phyloP scores from a whole-genome alignment of 2,329 filamentous ascomycete species.

The Rhynchosporium secalis region DNA sequence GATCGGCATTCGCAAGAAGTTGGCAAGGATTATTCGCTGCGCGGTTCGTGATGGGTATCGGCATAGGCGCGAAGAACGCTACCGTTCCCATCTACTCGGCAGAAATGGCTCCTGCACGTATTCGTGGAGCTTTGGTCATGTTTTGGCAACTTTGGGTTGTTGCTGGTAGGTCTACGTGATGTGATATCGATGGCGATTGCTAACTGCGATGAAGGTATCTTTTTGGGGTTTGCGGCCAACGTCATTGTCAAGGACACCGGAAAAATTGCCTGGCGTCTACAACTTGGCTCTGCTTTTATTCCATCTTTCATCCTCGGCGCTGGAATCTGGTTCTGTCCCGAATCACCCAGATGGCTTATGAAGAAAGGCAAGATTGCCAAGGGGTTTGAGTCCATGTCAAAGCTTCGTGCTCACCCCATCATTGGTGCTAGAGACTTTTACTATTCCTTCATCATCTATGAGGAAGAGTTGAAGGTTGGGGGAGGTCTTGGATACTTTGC shows the following conservation, averaged over 20 bases:
- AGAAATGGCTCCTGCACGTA: conserved; percentile 52
- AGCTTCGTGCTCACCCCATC: conserved; percentile 62
- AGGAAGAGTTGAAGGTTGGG: conserved; percentile 57
- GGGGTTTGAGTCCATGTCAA: conserved; percentile 59
- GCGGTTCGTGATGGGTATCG: conserved; percentile 56
- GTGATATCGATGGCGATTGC: conserved; percentile 44
- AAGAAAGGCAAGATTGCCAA: conserved; percentile 46
- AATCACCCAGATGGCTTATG: conserved; percentile 65
- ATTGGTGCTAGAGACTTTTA: conserved; percentile 60
- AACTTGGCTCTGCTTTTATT: conserved; percentile 65
- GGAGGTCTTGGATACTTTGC: conserved; percentile 42
- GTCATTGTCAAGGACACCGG: conserved; percentile 54
- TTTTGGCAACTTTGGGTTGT: conserved; percentile 77
- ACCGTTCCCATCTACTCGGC: conserved; percentile 53
- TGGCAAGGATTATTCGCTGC: conserved; percentile 57
- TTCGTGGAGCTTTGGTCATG: conserved; percentile 71
- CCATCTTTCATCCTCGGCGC: conserved; percentile 56
- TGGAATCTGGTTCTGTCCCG: conserved; percentile 65
- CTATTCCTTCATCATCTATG: conserved; percentile 62
- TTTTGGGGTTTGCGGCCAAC: conserved; percentile 45
- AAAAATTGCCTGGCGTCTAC: conserved; percentile 59
- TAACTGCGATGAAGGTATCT: conserved; percentile 54
- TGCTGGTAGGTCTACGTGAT: conserved; percentile 67
- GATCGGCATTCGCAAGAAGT: conserved; percentile 55
- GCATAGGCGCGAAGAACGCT: conserved; percentile 57